Conservation (phyloP, 2,329 filamentous ascomycete genomes). For the Fusarium circinatum region DNA sequence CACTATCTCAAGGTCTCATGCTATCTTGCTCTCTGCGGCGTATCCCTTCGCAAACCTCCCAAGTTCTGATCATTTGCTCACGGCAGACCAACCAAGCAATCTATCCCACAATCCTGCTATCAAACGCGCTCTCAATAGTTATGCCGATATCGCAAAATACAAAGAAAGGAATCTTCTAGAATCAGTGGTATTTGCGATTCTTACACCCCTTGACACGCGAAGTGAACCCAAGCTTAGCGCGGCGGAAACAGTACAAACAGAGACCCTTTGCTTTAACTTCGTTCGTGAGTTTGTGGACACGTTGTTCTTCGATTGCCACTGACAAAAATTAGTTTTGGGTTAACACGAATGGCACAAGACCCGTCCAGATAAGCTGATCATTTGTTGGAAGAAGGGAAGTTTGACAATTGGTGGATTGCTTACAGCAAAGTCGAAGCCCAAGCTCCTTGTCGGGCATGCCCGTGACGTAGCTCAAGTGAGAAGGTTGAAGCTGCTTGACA, state of each 20-base stretch:
- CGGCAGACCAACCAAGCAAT: background rate
- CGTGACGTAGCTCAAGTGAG: conserved; percentile 1
- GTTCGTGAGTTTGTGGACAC: conserved; percentile 2
- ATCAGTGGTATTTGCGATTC: conserved; percentile 21
- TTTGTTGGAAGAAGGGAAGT: background rate
- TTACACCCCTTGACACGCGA: conserved; percentile 5
- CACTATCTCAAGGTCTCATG: background rate
- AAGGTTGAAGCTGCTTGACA: conserved; percentile 4
- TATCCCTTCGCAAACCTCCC: background rate
- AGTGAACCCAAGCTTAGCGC: conserved; percentile 10
- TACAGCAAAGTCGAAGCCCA: conserved; percentile 22
- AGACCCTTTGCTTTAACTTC: conserved; percentile 5
- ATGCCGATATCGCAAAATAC: background rate
- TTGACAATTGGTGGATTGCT: background rate
- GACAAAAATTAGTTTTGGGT: background rate
- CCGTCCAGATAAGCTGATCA: background rate
- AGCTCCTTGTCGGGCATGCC: conserved; percentile 4
- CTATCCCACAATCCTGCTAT: background rate
- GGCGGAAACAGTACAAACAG: conserved; percentile 19
- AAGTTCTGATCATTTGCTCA: background rate
- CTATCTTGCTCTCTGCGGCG: too few relatives aligned
- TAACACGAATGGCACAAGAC: accelerated
- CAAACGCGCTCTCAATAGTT: background rate
- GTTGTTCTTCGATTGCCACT: conserved; percentile 27
- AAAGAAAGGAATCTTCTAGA: background rate